These are phyloP conservation scores for Rickenella mellea DNA, from an alignment of 768 basidiomycete genomes.

Conservation along the genomic window DNA sequence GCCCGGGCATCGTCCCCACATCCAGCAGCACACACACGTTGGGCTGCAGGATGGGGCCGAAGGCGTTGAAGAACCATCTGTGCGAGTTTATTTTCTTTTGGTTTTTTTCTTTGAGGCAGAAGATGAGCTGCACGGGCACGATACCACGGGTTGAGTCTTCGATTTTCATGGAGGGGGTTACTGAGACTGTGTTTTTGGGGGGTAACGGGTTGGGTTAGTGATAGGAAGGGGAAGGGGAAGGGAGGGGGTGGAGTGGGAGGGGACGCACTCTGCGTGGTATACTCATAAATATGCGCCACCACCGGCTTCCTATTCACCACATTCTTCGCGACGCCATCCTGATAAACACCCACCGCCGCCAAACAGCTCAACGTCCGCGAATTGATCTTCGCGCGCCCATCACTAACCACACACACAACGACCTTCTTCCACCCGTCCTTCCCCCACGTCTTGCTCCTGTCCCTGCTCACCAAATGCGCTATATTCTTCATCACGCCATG, in stretches of 20 bases:
- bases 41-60: slow-evolving; percentile 71
- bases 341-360: slow-evolving; percentile 90
- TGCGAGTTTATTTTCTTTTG: slow-evolving; percentile 96
- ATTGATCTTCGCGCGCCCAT: slow-evolving; percentile 81
- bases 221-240: slow-evolving; percentile 2
- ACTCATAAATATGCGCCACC: slow-evolving; percentile 86
- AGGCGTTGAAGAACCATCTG: slow-evolving; percentile 89
- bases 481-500: slow-evolving; percentile 95
- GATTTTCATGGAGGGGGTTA: slow-evolving; percentile 73
- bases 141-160: slow-evolving; percentile 71
- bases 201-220: neutral
- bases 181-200: slow-evolving; percentile 45
- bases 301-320: slow-evolving; percentile 78
- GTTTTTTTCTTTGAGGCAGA: slow-evolving; percentile 88
- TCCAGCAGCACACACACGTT: slow-evolving; percentile 91
- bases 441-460: slow-evolving; percentile 90
- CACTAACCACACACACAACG: slow-evolving; percentile 85
- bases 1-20: slow-evolving; percentile 79
- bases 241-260: neutral
- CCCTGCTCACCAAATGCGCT: slow-evolving; percentile 77
- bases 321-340: slow-evolving; percentile 82
- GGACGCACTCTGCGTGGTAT: slow-evolving; percentile 78
- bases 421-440: slow-evolving; percentile 99
- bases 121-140: slow-evolving; percentile 87
- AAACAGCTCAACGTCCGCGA: slow-evolving; percentile 75